Base-by-base conservation (phyloP, 768 basidiomycete species). In the Kwoniella botswanensis region DNA sequence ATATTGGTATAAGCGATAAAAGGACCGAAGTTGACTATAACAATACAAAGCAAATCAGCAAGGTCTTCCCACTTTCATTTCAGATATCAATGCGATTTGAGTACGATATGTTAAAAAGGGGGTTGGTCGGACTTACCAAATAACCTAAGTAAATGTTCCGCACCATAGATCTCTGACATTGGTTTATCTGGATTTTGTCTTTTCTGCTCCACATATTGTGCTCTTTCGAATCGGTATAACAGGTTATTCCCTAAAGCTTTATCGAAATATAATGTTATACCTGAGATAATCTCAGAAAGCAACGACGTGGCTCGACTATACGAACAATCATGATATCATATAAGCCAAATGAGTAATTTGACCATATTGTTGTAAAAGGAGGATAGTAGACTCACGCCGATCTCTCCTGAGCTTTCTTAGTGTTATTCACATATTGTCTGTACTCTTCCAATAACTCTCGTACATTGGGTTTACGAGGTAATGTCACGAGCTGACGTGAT, bases 221-320 rank as follows among this genome's bases (percentile, higher is more conserved):
- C 89, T n/a, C 96, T 88, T 83, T 99, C 96, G 74, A 96, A 94
- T 21, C 94, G 90, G 80, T 98, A 99, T 3, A 98, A 87, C 29
- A 99, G 87, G 83, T 93, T 94, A 67, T 91, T 89, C 4, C 96
- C 85, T 11, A 86, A 87, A 0, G 93, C 90, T 42, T 93, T 91
- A 83, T 99, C 93, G 80, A 99, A 99, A 85, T 99, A 98, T 56
- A 92, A 87, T 61, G 90, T 88, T 12, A 98, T 86, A 1, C 96
- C 96, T 1, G 92, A 89, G 54, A 93, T 86, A 67, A 97, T 90
- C 4, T 94, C 95, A 18, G 90, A 89, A 9, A 92, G 85, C 11
- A 96, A 85, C 2, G 90, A 85, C 9, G 86, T 85, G 0, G 92
- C 90, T 66, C 93, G 90, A 58, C 90, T 90, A 58, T 35, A 52